Evolutionary conservation across 2,329 filamentous ascomycete species (phyloP).

Genomic region (Pseudogymnoascus sp.): DNA sequence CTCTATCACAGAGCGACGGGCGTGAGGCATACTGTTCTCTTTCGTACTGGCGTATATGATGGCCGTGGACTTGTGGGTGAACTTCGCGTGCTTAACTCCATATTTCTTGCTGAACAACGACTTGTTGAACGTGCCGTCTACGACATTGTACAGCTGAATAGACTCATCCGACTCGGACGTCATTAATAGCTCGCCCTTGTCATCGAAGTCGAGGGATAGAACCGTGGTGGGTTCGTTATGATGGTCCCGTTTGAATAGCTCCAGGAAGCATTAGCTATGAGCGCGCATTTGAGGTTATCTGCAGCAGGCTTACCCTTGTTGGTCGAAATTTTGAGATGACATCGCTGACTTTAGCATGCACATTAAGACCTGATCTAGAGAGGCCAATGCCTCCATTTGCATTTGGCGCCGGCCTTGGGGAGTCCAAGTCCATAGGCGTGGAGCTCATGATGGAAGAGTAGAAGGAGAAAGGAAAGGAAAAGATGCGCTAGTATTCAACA

Average conservation of each 20-base stretch:
- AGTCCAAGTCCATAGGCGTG: conserved; percentile 29
- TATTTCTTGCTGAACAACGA: conserved; percentile 93
- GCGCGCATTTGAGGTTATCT: conserved; percentile 13
- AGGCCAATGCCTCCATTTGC: conserved; percentile 19
- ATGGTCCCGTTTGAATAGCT: conserved; percentile 44
- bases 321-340: conserved; percentile 72
- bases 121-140: conserved; percentile 83
- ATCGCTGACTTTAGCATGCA: conserved; percentile 64
- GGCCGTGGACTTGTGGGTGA: conserved; percentile 84
- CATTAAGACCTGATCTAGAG: conserved; percentile 16
- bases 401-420: conserved; percentile 16
- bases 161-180: conserved; percentile 90
- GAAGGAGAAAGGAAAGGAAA: not conserved
- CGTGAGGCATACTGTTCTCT: conserved; percentile 60
- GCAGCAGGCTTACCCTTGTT: conserved; percentile 53
- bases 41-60: conserved; percentile 96
- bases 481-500: not conserved
- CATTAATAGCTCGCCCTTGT: conserved; percentile 86
- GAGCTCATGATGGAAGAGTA: conserved; percentile 14
- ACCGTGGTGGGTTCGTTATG: conserved; percentile 48
- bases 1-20: not conserved
- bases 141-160: conserved; percentile 90
- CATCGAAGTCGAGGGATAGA: conserved; percentile 92
- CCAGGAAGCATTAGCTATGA: conserved; percentile 3
- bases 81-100: conserved; percentile 85